Conservation (phyloP, 108 stramenopile species). For the Nitzschia inconspicua region DNA sequence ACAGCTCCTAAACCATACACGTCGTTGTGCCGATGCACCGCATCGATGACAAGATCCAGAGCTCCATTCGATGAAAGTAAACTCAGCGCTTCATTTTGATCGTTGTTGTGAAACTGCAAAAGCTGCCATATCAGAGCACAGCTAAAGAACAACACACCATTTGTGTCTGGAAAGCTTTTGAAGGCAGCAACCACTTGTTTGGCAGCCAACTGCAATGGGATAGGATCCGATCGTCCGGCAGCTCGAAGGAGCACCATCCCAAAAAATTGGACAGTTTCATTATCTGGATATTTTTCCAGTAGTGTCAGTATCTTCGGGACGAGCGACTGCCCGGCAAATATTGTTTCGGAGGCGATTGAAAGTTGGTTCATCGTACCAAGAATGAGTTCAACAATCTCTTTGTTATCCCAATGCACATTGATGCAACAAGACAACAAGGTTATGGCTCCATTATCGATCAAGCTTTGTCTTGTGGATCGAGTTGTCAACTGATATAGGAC, state of each 20-base stretch:
- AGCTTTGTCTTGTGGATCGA: not conserved
- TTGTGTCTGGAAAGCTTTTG: not conserved
- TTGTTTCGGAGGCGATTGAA: not conserved
- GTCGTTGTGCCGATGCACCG: not conserved
- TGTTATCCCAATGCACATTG: not conserved
- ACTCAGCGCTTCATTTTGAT: not conserved
- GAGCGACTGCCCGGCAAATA: not conserved
- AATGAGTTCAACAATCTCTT: conserved; percentile 2
- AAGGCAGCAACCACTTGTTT: not conserved
- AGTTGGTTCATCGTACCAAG: conserved; percentile 12
- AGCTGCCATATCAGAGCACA: conserved; percentile 5
- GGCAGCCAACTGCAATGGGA: not conserved
- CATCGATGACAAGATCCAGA: conserved; percentile 5
- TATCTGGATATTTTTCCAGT: not conserved
- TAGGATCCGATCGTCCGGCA: not conserved
- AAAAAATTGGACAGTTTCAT: not conserved
- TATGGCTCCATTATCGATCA: not conserved
- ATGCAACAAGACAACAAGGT: not conserved
- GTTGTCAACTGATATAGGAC: conserved; percentile 1
- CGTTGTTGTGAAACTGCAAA: not conserved
- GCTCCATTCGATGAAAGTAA: not conserved
- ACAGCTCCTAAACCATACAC: conserved; percentile 4
- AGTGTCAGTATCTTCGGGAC: not conserved
- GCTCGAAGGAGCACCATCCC: not conserved
- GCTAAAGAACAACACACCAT: conserved; percentile 5